Percentiles rank a stretch among this genome's conserved stretches.
Conservation (phyloP, 441 rosid species). For the Arabidopsis hybrid region DNA sequence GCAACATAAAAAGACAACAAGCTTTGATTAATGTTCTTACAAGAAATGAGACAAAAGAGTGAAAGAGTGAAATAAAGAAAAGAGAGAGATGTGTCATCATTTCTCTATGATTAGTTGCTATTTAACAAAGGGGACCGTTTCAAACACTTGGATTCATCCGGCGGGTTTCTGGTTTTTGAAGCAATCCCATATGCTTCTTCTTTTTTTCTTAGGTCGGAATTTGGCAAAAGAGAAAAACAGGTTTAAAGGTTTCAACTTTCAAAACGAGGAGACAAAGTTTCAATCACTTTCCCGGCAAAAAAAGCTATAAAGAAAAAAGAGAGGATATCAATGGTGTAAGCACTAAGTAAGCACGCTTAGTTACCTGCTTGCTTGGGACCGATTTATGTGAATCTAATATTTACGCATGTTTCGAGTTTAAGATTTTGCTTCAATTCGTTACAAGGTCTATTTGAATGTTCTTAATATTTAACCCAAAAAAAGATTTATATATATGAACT, state of each 20-base stretch:
- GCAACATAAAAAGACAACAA: slow-evolving; percentile 36
- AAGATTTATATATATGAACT: too few relatives aligned
- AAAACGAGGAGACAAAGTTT: slow-evolving; percentile 39
- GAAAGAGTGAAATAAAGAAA: slow-evolving; percentile 33
- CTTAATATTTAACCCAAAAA: too few relatives aligned
- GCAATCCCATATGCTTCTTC: slow-evolving; percentile 20
- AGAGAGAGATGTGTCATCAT: slow-evolving; percentile 55
- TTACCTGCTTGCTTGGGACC: slow-evolving; percentile 20
- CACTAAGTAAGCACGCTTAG: slow-evolving; percentile 33
- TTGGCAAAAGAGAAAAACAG: background rate
- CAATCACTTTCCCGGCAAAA: slow-evolving; percentile 25
- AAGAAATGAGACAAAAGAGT: slow-evolving; percentile 53
- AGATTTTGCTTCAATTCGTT: background rate
- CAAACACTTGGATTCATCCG: slow-evolving; percentile 29
- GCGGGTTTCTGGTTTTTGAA: slow-evolving; percentile 16
- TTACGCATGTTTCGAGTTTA: background rate
- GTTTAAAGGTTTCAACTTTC: slow-evolving; percentile 17
- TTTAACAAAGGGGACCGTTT: slow-evolving; percentile 44
- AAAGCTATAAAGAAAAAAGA: background rate
- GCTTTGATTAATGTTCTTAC: slow-evolving; percentile 43
- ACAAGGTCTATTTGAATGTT: background rate
- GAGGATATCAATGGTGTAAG: slow-evolving; percentile 19
- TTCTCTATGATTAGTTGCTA: slow-evolving; percentile 68
- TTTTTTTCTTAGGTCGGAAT: background rate
- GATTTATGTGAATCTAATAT: background rate